Percentiles rank a stretch among this genome's conserved stretches.
These are phyloP conservation scores for Ustilago curta DNA, from an alignment of 1,284 basidiomycete genomes.

Conservation along the genomic window DNA sequence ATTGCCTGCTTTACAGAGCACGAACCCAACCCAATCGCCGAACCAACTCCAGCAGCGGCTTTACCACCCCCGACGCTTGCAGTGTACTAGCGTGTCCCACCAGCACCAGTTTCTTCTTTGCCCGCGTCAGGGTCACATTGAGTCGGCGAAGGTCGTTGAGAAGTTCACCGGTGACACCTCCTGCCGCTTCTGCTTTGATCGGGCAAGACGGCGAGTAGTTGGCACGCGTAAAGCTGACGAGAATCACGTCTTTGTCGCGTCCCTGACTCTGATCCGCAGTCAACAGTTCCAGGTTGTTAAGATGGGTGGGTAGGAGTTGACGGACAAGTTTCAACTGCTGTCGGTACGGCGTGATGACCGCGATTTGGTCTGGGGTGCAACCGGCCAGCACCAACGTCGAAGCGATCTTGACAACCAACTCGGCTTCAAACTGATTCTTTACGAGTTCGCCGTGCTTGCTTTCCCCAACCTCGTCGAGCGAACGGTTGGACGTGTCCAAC, in stretches of 20 bases:
- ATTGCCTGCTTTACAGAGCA: neutral
- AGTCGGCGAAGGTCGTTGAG: slow-evolving; percentile 59
- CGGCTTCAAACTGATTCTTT: slow-evolving; percentile 83
- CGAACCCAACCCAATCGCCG: slow-evolving; percentile 4
- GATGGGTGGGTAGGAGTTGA: too few relatives aligned
- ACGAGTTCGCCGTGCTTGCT: slow-evolving; percentile 33
- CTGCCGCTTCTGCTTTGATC: neutral
- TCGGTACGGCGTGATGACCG: slow-evolving; percentile 89
- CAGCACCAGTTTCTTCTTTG: slow-evolving; percentile 73
- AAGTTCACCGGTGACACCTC: slow-evolving; percentile 49
- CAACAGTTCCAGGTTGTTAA: slow-evolving; percentile 78
- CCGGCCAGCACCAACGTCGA: slow-evolving; percentile 78
- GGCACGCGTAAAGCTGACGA: slow-evolving; percentile 62
- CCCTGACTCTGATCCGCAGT: slow-evolving; percentile 97
- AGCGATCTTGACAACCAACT: slow-evolving; percentile 75
- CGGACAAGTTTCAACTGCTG: slow-evolving; percentile 92
- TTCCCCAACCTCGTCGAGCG: slow-evolving; percentile 80
- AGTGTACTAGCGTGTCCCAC: slow-evolving; percentile 55
- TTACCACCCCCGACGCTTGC: slow-evolving; percentile 5
- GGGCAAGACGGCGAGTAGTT: slow-evolving; percentile 14
- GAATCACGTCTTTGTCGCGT: slow-evolving; percentile 75
- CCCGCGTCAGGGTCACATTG: slow-evolving; percentile 64
- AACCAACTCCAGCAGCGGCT: slow-evolving; percentile 13
- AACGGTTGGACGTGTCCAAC: slow-evolving; percentile 83
- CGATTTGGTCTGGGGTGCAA: slow-evolving; percentile 79